These are phyloP conservation scores for Candida argentea DNA, from an alignment of 805 yeast genomes.

Conservation along the genomic window DNA sequence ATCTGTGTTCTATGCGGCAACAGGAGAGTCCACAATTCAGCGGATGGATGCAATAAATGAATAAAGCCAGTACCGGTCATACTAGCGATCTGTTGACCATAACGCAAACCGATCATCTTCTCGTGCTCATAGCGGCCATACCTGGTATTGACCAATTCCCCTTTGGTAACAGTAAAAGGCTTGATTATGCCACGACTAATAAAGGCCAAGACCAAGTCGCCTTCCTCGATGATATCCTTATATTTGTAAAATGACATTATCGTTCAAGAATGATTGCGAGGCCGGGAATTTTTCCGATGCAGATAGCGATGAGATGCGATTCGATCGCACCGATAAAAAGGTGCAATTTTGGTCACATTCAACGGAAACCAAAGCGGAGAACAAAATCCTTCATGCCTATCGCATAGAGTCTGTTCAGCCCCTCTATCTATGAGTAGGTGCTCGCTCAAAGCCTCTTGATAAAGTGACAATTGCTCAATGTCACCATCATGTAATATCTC, in stretches of 20 bases:
- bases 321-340: no score
- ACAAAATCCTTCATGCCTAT: no score
- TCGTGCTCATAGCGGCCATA: slow-evolving; percentile 86
- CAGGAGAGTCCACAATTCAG: slow-evolving; percentile 94
- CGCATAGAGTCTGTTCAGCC: neutral
- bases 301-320: neutral
- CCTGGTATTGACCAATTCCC: slow-evolving; percentile 65
- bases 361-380: no score
- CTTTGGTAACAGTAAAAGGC: slow-evolving; percentile 54
- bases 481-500: slow-evolving; percentile 1
- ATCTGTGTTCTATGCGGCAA: slow-evolving; percentile 97
- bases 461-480: slow-evolving; percentile 1
- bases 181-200: slow-evolving; percentile 71
- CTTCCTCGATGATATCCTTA: slow-evolving; percentile 66
- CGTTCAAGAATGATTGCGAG: no score
- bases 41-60: slow-evolving; percentile 81
- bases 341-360: no score
- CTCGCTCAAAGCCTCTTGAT: neutral
- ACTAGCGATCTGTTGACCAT: slow-evolving; percentile 78
- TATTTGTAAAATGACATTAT: slow-evolving; percentile 44
- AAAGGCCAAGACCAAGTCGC: slow-evolving; percentile 81
- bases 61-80: slow-evolving; percentile 74
- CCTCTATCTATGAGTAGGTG: neutral
- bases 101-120: slow-evolving; percentile 68
- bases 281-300: no score